phyloP scores from a whole-genome alignment of 805 yeast genomes.

The Saccharomycopsis olivae region DNA sequence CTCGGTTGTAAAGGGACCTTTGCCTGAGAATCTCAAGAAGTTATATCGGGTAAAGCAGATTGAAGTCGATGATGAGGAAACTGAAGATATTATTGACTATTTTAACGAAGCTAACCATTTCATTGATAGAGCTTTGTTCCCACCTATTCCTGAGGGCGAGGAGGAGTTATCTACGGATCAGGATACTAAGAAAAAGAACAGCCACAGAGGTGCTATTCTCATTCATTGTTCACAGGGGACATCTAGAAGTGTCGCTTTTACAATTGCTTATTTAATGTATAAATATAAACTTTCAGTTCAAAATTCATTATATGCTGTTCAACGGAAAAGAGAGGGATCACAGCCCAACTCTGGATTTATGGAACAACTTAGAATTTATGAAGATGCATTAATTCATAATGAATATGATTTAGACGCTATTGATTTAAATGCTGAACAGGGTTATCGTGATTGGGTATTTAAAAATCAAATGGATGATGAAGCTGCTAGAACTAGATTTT shows the following conservation, averaged over 20 bases:
- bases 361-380: slow-evolving; percentile 60
- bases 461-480: slow-evolving; percentile 23
- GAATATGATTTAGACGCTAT: slow-evolving; percentile 25
- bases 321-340: slow-evolving; percentile 45
- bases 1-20: slow-evolving; percentile 54
- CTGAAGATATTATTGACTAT: slow-evolving; percentile 51
- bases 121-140: slow-evolving; percentile 53
- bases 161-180: too few relatives aligned
- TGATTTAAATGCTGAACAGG: slow-evolving; percentile 22
- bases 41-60: slow-evolving; percentile 49
- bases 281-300: slow-evolving; percentile 46
- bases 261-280: slow-evolving; percentile 83
- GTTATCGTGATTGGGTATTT: slow-evolving; percentile 31
- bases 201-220: slow-evolving; percentile 37
- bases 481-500: slow-evolving; percentile 19
- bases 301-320: slow-evolving; percentile 69
- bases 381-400: slow-evolving; percentile 23
- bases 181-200: slow-evolving; percentile 20
- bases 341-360: slow-evolving; percentile 68
- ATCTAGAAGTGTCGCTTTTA: slow-evolving; percentile 79
- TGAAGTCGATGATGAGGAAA: slow-evolving; percentile 61
- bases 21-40: slow-evolving; percentile 40
- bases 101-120: slow-evolving; percentile 55
- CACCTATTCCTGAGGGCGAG: slow-evolving; percentile 21
- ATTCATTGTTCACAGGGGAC: slow-evolving; percentile 89